Base-by-base conservation (phyloP, 768 basidiomycete species). In the Tylopilus sp. region DNA sequence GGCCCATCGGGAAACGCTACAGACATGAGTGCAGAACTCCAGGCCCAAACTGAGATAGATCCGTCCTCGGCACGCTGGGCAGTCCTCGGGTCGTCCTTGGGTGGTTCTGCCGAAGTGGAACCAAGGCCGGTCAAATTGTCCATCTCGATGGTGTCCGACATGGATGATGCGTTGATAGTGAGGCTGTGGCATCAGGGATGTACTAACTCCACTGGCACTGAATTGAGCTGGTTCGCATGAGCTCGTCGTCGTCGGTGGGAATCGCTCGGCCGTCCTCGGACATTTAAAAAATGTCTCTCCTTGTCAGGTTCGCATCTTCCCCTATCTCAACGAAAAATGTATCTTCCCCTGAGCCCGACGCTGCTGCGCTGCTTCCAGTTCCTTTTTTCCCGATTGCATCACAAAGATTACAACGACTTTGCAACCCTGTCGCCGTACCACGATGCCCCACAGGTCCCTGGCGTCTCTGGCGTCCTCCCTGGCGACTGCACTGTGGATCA, bases 361-460 rank as follows among this genome's bases (percentile, higher is more conserved):
- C 52, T 60, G 43, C 33, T 60, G 33, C 47, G 4, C 30, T 41
- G 54, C 16, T 40, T 66, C 19, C 57, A 54, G 25, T 1, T 53
- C 30, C 38, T 53, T 14, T 14, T n/a, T n/a, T 44, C 44, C 26
- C 3, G 25, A 41, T 25, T 17, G 24, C 21, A 14, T 31, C 48
- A 50, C 22, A 47, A 44, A 11, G 33, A 48, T 29, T 24, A 54
- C 24, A 41, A 50, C 29, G 52, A 63, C 24, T 64, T 76, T 17
- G 73, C 67, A 12, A 73, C 66, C 50, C 55, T 76, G 44, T 68
- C 71, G 2, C 74, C 75, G 6, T 75, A 76, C 53, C 65, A 63
- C 41, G 61, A 66, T 46, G 68, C 69, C 1, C 67, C 69, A 13
- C 57, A 58, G 19, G 55, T 67, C 11, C 53, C 55, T 14, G 72